Conservation (phyloP, 2,329 filamentous ascomycete genomes). For the Claviceps maximensis region DNA sequence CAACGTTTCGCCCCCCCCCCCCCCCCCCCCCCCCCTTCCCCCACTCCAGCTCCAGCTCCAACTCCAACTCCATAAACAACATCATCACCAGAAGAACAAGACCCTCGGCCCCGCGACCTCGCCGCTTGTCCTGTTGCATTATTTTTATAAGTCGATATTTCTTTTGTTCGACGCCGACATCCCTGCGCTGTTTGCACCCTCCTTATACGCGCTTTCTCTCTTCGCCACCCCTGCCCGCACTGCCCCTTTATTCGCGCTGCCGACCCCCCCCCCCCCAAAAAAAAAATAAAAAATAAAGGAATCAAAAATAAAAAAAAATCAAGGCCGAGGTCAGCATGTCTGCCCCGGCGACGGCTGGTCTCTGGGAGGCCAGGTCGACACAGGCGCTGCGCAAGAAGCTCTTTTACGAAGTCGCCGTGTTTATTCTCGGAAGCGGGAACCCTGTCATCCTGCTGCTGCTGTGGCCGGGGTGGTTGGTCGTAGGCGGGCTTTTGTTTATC, state of each 20-base stretch:
- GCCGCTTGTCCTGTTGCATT: too few species aligned
- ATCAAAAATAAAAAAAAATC: too few species aligned
- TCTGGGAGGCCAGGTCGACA: slow-evolving; percentile 26
- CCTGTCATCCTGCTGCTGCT: slow-evolving; percentile 36
- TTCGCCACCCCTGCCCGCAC: slow-evolving; percentile 4
- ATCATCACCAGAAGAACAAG: slow-evolving; percentile 11
- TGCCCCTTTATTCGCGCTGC: too few species aligned
- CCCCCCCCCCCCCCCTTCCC: too few species aligned
- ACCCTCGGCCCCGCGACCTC: background rate
- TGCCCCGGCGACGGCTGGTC: slow-evolving; percentile 12
- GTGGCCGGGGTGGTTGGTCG: slow-evolving; percentile 43
- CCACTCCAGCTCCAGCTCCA: slow-evolving; percentile 11
- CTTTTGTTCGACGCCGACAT: background rate
- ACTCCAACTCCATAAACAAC: slow-evolving; percentile 19
- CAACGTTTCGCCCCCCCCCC: slow-evolving; percentile 9
- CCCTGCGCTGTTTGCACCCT: background rate
- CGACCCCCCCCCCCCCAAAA: too few species aligned
- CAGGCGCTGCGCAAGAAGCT: slow-evolving; percentile 30
- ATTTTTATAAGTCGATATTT: too few species aligned
- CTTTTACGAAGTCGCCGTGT: slow-evolving; percentile 37
- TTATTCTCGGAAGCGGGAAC: slow-evolving; percentile 38
- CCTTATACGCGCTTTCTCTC: slow-evolving; percentile 16
- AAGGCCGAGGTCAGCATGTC: slow-evolving; percentile 14
- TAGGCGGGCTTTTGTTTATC: slow-evolving; percentile 24
- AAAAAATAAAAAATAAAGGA: too few species aligned